These are phyloP conservation scores for Hygrophila difformis DNA, from an alignment of 257 asterid genomes.

Conservation along the genomic window DNA sequence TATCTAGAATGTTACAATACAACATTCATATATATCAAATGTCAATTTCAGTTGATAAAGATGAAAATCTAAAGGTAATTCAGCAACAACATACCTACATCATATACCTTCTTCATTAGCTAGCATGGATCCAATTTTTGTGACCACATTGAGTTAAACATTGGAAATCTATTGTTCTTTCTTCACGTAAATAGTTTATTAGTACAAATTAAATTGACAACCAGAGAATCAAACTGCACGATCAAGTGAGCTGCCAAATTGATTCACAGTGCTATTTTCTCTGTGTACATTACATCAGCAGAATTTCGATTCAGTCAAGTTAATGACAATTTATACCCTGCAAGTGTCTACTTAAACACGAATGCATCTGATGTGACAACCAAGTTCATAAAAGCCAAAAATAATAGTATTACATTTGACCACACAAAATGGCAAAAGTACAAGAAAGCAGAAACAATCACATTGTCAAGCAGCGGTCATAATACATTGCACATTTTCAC, in stretches of 20 bases:
- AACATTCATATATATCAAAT: neutral
- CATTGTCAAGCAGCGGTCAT: slow-evolving; percentile 2
- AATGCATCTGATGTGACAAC: neutral
- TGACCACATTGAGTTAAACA: no score
- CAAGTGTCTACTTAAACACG: neutral
- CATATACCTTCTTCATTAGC: slow-evolving; percentile 1
- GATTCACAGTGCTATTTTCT: no score
- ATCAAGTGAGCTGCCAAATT: no score
- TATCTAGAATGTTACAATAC: neutral
- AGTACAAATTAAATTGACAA: no score
- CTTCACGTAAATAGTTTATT: no score
- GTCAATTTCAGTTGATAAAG: slow-evolving; percentile 5
- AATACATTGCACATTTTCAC: neutral
- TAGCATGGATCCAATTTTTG: neutral
- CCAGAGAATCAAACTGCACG: no score
- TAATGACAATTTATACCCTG: no score
- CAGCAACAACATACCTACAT: neutral
- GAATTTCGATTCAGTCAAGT: no score
- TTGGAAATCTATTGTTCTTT: no score
- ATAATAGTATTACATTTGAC: no score
- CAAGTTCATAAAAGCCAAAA: neutral
- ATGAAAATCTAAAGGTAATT: slow-evolving; percentile 6
- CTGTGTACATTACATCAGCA: no score
- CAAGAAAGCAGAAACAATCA: neutral
- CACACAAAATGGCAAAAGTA: neutral